Evolutionary conservation across 768 basidiomycete genomes (phyloP).

Genomic region (Russula earlei): DNA sequence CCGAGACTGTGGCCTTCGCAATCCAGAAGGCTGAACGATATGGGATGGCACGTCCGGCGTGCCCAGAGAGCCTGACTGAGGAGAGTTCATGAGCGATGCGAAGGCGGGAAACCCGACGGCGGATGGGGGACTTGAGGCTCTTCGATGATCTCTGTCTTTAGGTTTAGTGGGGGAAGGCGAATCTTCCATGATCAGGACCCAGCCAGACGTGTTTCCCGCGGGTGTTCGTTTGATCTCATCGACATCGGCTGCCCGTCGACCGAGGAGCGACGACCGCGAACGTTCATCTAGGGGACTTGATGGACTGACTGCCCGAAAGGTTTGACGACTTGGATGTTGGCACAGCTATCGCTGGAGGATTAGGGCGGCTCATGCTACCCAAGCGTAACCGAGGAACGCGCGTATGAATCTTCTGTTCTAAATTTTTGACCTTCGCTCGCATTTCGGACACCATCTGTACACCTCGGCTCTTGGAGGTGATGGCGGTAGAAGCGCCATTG

Average conservation of each 20-base stretch:
- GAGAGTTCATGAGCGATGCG: conserved; percentile 37
- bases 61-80: conserved; percentile 35
- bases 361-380: conserved; percentile 59
- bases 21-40: conserved; percentile 36
- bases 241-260: conserved; percentile 21
- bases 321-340: conserved; percentile 18
- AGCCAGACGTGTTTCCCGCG: conserved; percentile 59
- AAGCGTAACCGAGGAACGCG: conserved; percentile 78
- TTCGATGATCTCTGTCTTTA: conserved; percentile 35
- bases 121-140: conserved; percentile 41
- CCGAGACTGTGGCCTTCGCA: conserved; percentile 62
- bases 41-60: conserved; percentile 33
- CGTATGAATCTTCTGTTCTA: conserved; percentile 83
- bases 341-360: conserved; percentile 19
- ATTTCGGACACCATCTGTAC: conserved; percentile 92
- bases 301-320: conserved; percentile 12
- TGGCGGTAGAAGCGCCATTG: conserved; percentile 29
- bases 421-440: conserved; percentile 71
- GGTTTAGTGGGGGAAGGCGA: conserved; percentile 61
- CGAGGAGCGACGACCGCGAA: conserved; percentile 20
- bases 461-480: conserved; percentile 63
- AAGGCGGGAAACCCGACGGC: conserved; percentile 44
- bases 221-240: conserved; percentile 37
- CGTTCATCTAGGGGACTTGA: conserved; percentile 30
- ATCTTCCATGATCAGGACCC: conserved; percentile 88